A percentile compares a stretch with the other conserved stretches of the same genome.
Conservation (phyloP, 225 moss, liverwort and hornwort species). For the Sphagnum tenellum region DNA sequence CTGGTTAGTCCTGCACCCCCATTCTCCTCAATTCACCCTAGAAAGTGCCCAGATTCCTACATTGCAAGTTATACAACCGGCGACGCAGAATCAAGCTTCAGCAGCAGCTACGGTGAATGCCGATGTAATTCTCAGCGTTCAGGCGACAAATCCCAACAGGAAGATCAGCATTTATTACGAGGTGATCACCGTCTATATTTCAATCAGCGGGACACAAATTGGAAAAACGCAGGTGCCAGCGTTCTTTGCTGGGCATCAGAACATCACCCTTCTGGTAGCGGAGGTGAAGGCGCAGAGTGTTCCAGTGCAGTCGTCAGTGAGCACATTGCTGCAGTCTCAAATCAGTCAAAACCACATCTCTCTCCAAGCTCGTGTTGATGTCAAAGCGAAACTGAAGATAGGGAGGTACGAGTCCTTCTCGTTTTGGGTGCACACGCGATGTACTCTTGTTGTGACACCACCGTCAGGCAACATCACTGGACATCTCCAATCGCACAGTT, state of each 20-base stretch:
- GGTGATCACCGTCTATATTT: constrained; percentile 32
- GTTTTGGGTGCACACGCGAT: constrained; percentile 58
- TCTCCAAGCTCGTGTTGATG: constrained; percentile 28
- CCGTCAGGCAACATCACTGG: too few relatives aligned
- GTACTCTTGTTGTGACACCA: constrained; percentile 34
- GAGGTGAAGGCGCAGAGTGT: constrained; percentile 7
- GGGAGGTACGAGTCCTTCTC: constrained; percentile 45
- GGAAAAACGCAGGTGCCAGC: constrained; percentile 37
- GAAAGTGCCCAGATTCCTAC: too few relatives aligned
- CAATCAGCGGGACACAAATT: constrained; percentile 23
- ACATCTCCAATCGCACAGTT: too few relatives aligned
- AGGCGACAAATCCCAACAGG: constrained; percentile 65
- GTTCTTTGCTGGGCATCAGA: constrained; percentile 69
- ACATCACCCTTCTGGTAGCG: constrained; percentile 31
- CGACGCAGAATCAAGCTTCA: too few relatives aligned
- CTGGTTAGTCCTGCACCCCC: too few relatives aligned
- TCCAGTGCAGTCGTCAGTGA: constrained; percentile 6
- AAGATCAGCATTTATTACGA: constrained; percentile 88
- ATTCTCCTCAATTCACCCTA: too few relatives aligned
- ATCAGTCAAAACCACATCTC: constrained; percentile 28
- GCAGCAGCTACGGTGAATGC: constrained; percentile 14
- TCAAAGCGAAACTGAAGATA: constrained; percentile 50
- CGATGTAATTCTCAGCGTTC: constrained; percentile 30
- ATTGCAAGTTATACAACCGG: too few relatives aligned
- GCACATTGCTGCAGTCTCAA: constrained; percentile 7